phyloP scores from a whole-genome alignment of 441 rosid genomes.

The Lepidium campestre region DNA sequence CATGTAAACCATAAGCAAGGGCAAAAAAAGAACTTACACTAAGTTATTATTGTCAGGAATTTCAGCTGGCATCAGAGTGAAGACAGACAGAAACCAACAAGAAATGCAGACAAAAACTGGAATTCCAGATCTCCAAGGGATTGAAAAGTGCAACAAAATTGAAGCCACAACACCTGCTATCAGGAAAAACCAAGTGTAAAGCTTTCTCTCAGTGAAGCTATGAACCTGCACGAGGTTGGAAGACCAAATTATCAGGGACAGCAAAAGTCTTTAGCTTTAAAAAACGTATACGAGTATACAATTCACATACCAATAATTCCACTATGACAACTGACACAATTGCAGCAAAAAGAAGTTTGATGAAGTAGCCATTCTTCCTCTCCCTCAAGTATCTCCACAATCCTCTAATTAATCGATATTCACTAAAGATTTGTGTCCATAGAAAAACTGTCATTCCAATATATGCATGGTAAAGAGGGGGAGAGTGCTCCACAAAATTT shows the following conservation, averaged over 20 bases:
- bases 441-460: conserved; percentile 76
- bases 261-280: conserved; percentile 4
- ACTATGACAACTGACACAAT: conserved; percentile 54
- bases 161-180: conserved; percentile 55
- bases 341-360: conserved; percentile 49
- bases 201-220: conserved; percentile 90
- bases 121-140: conserved; percentile 77
- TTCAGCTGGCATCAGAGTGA: conserved; percentile 96
- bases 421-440: conserved; percentile 74
- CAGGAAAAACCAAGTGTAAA: conserved; percentile 87
- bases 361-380: conserved; percentile 39
- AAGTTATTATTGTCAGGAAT: conserved; percentile 84
- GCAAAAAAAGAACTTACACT: conserved; percentile 55
- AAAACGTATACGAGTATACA: neutral
- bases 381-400: conserved; percentile 55
- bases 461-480: conserved; percentile 90
- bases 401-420: conserved; percentile 51
- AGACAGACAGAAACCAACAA: conserved; percentile 77
- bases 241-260: conserved; percentile 15
- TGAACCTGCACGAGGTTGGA: conserved; percentile 60
- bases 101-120: conserved; percentile 69
- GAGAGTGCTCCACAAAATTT: conserved; percentile 67
- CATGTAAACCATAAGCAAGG: conserved; percentile 4
- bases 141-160: conserved; percentile 48
- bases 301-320: conserved; percentile 71